Base-by-base conservation (phyloP, 1,139 yeast genomes). In the Candida gigantensis region DNA sequence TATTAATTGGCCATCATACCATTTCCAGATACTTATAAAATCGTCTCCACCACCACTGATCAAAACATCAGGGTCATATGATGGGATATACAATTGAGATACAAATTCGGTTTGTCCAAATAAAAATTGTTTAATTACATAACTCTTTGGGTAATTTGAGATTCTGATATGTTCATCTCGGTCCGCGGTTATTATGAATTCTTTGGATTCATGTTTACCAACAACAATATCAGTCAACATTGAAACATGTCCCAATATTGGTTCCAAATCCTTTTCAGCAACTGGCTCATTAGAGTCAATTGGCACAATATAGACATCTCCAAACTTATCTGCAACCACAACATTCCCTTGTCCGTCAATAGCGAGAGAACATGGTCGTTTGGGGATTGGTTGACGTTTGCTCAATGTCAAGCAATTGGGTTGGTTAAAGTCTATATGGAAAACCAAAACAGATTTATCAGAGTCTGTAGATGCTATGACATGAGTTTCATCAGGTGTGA, bases 161-260 rank as follows among this genome's bases (percentile, higher is more conserved):
- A 94, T 74, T 52, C 95, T 75, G 45, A 94, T 85, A 57, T 94
- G 99, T 60, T 94, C 99, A 59, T 94, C 99, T 62, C 98, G 77
- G 60, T 94, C 99, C 27, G 92, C 82, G 2, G 95, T 83, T 41
- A 92, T 70, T 15, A 90, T 60, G 45, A 65, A 85, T 46, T 77
- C 73, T 40, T 74, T 68, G 15, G 68, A 74, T 32, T 68, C 55
- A 27, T 65, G 60, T 3, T 68, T 67, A 13, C 78, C 62, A 12
- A 77, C 67, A 24, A 62, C 44, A 7, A 88, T 73, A 47, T 82
- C 89, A 17, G 95, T 86, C 45, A 94, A 74, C 96, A 94, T 88
- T 3, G 97, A 90, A 3, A 94, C 97, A 60, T 94, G 99, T 3
- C 99, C 99, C 42, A 90, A 68, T 6, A 90, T 72, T 2, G 97